Percentiles rank a stretch among this genome's conserved stretches.
Evolutionary conservation across 2,329 filamentous ascomycete genomes (phyloP).

Genomic region (Aureobasidium musti): DNA sequence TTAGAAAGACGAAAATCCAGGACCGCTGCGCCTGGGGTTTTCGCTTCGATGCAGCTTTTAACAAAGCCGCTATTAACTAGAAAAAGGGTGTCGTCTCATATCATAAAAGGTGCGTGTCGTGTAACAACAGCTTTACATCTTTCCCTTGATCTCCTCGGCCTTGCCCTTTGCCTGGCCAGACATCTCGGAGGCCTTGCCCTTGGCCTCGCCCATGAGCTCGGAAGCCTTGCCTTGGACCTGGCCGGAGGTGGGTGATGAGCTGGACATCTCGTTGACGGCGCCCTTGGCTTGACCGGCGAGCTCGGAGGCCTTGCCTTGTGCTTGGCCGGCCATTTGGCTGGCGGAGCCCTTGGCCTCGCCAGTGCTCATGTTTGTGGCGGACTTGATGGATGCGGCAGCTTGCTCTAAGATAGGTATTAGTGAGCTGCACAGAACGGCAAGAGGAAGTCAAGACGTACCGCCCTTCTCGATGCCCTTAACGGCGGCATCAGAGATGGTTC

Average conservation of each 20-base stretch:
- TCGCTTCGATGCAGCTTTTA: background rate
- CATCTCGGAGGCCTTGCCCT: constrained; percentile 46
- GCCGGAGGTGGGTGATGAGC: constrained; percentile 42
- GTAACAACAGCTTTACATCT: constrained; percentile 31
- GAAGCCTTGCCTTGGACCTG: constrained; percentile 49
- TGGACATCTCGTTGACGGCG: constrained; percentile 43
- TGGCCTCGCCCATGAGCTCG: constrained; percentile 40
- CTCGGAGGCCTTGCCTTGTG: constrained; percentile 46
- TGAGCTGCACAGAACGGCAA: background rate
- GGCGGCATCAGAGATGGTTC: constrained; percentile 56
- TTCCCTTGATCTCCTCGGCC: constrained; percentile 39
- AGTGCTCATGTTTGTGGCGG: constrained; percentile 38
- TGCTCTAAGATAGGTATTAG: constrained; percentile 48
- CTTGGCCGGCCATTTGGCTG: constrained; percentile 39
- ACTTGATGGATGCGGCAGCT: constrained; percentile 51
- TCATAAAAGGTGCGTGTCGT: background rate
- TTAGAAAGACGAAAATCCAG: background rate
- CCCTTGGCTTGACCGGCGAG: constrained; percentile 47
- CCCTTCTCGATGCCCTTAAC: constrained; percentile 65
- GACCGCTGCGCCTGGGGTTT: constrained; percentile 8
- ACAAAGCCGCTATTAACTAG: background rate
- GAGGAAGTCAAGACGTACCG: constrained; percentile 50
- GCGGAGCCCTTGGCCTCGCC: constrained; percentile 45
- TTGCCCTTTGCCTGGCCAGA: constrained; percentile 45
- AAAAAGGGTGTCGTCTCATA: constrained; percentile 15